Base-by-base conservation (phyloP, 169 alveolate species). In the Cryptosporidium bovis region DNA sequence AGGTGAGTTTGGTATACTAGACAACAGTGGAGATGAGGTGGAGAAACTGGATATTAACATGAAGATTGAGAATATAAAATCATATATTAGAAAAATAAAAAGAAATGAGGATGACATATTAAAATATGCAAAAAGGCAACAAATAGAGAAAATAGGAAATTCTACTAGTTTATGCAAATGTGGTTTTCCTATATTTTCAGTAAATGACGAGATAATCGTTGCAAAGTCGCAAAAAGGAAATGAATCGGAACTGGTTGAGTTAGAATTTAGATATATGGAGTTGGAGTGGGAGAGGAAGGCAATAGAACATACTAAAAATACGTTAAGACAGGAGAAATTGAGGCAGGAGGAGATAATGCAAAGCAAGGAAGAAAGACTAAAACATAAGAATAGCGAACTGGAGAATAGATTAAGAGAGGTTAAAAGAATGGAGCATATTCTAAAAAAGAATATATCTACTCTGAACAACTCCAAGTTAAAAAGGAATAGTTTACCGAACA, bases 221-320 rank as follows among this genome's bases (percentile, higher is more conserved):
- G 65, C 64, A 68, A 51, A 29, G 27, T 50, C 66, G 20, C n/a
- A 27, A 18, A 50, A 64, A 5, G 20, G n/a, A 2, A 68, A 48
- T 27, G 65, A 68, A 16, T 50, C 82, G 36, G 83, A 68, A 4
- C 8, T 51, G 31, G 51, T 51, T 7, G 83, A 68, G 51, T 15
- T 68, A 24, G 83, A 68, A 36, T 51, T 68, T 48, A 68, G 58
- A 68, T 68, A 51, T 10, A 68, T 68, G 83, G 83, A 68, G 16
- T 56, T 51, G 29, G 66, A 68, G 20, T 68, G 64, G 83, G 83
- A 68, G 36, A 68, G 66, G 36, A 68, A 46, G 51, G 83, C 83
- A 48, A 29, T 51, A 15, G 64, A 48, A 8, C 66, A 51, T 50
- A 51, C 66, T 31, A 51, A 20, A 31, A 64, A 68, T 16, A 50